phyloP scores from a whole-genome alignment of 768 basidiomycete genomes.

The Mycena crocata region DNA sequence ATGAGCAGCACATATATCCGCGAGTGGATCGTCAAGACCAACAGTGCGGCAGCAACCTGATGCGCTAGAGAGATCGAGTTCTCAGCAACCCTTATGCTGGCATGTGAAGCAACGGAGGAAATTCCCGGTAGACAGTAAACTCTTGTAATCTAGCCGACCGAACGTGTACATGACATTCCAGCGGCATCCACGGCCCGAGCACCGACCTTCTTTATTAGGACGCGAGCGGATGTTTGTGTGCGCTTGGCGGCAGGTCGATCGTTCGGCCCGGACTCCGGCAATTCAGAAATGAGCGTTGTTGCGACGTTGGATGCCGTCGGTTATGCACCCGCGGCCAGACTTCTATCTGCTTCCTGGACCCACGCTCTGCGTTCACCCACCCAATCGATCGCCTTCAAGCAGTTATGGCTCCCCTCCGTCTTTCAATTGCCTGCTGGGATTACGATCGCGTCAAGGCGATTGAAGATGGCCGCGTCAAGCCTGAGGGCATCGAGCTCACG shows the following conservation, averaged over 20 bases:
- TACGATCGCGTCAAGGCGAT: slow-evolving; percentile 35
- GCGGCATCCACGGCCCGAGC: not conserved
- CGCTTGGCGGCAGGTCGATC: not conserved
- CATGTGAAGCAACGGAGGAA: not conserved
- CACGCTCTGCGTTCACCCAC: not conserved
- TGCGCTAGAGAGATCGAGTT: too few species aligned
- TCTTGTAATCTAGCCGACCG: too few species aligned
- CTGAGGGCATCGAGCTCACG: slow-evolving; percentile 34
- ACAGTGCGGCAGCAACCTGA: not conserved
- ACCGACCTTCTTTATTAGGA: slow-evolving; percentile 12
- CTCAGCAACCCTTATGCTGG: too few species aligned
- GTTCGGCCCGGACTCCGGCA: too few species aligned
- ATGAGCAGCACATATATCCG: slow-evolving; percentile 96
- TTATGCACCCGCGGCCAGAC: too few species aligned
- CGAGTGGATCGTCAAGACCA: slow-evolving; percentile 75
- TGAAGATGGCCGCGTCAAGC: slow-evolving; percentile 34
- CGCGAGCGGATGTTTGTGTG: slow-evolving; percentile 17
- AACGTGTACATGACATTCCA: not conserved
- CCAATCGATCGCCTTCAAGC: too few species aligned
- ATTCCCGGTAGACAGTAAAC: not conserved
- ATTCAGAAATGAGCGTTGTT: too few species aligned
- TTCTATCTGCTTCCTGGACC: not conserved
- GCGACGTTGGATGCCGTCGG: too few species aligned
- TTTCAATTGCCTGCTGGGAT: slow-evolving; percentile 35
- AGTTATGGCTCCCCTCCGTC: slow-evolving; percentile 29